Conservation (phyloP, 257 asterid genomes). For the Nicotiana paniculata region DNA sequence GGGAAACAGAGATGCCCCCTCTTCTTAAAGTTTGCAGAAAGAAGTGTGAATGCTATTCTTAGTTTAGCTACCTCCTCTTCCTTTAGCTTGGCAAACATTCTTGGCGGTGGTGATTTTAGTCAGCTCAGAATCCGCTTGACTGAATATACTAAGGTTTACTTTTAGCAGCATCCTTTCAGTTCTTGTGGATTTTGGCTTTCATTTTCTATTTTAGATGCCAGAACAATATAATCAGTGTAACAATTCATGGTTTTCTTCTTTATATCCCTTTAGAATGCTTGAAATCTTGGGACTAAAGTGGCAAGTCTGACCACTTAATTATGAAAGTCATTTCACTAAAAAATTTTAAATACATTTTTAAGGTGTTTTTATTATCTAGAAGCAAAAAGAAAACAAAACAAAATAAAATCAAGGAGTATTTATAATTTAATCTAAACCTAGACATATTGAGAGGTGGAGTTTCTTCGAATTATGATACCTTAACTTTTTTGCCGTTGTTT, state of each 20-base stretch:
- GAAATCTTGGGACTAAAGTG: neutral
- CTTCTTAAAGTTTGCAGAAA: constrained; percentile 51
- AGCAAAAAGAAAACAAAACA: neutral
- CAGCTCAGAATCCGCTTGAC: constrained; percentile 58
- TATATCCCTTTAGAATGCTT: neutral
- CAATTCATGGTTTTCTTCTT: neutral
- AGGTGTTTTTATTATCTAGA: neutral
- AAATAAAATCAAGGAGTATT: neutral
- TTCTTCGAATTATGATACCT: neutral
- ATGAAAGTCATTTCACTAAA: neutral
- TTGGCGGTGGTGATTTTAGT: constrained; percentile 28
- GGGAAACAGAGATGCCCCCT: constrained; percentile 59
- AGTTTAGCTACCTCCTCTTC: constrained; percentile 29
- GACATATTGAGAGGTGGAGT: neutral
- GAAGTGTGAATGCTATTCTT: constrained; percentile 37
- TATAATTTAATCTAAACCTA: neutral
- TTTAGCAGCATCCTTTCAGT: neutral
- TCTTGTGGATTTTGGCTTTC: neutral
- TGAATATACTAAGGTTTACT: constrained; percentile 56
- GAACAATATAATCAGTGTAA: neutral
- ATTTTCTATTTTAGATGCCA: neutral
- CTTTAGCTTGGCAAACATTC: constrained; percentile 20
- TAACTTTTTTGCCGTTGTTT: neutral
- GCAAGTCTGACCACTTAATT: neutral
- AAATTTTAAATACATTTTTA: neutral